These are phyloP conservation scores for Fusarium metavorans DNA, from an alignment of 2,329 filamentous ascomycete species.

Conservation along the genomic window DNA sequence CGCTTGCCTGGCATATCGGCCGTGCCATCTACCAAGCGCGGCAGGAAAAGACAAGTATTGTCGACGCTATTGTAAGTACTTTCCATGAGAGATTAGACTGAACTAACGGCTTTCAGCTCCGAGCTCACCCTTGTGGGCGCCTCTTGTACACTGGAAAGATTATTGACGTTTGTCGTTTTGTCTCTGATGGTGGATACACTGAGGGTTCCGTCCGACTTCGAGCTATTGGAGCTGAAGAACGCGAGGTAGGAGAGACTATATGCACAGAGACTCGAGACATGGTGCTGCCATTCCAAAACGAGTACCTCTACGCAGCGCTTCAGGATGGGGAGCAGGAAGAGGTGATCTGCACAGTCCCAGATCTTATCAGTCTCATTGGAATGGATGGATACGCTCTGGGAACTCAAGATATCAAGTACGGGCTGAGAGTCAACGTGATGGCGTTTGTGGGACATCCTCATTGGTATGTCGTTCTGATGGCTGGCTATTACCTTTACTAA, in stretches of 20 bases:
- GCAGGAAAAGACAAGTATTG: neutral
- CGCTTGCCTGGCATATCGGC: neutral
- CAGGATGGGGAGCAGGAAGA: neutral
- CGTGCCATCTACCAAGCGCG: neutral
- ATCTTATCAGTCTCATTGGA: neutral
- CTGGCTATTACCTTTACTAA: neutral
- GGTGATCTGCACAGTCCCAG: neutral
- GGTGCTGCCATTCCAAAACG: slow-evolving; percentile 2
- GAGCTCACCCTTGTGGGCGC: neutral
- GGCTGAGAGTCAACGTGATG: neutral
- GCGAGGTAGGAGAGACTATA: slow-evolving; percentile 1
- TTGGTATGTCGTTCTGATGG: neutral
- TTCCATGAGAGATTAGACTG: neutral
- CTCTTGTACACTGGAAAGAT: neutral
- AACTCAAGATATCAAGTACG: neutral
- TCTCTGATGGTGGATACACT: neutral
- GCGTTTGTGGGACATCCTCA: neutral
- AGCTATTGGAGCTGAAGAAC: neutral
- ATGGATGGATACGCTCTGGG: neutral
- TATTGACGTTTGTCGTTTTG: neutral
- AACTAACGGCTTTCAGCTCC: neutral
- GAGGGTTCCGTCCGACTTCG: neutral
- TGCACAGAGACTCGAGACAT: neutral
- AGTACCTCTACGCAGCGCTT: neutral
- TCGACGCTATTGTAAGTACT: neutral